Evolutionary conservation across 2,329 filamentous ascomycete genomes (phyloP), one percentile per base, ranked within the genome.

Genomic region (Beauveria medogensis): DNA sequence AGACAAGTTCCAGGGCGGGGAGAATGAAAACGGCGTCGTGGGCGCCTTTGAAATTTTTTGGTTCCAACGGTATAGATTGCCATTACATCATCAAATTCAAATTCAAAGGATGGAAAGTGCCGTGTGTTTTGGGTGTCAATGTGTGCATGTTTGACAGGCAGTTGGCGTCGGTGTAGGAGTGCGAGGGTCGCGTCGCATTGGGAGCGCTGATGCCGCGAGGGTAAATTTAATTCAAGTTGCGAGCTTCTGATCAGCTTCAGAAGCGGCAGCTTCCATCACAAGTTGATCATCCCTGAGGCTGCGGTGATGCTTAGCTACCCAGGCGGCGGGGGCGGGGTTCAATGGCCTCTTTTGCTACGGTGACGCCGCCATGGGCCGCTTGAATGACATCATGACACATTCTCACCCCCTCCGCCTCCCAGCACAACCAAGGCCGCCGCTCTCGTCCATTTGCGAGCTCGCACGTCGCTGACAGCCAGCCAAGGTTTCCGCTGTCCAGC

Each of bases 351-450:
- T 56, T 28, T 47, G 53, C 44, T 22, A 18, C 41, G 44, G 55
- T 57, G 55, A 58, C 55, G 55, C 20, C n/a, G 34, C 14, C 46
- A 43, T 30, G 34, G 34, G 55, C 28, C 22, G 34, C 55, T 51
- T 55, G 53, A 28, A 73, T 74, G 72, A 74, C 72, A 74, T 74
- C 72, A 74, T 70, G 61, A 61, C 65, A 65, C 69, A 70, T 69
- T 67, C 56, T 67, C 69, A 63, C 67, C 65, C 65, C 65, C 66
- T 63, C 41, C 41, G 46, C 59, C 59, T 63, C 43, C 44, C 16
- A 22, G 22, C 24, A 57, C 48, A 10, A 56, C 40, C 59, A 60
- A 55, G 52, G 52, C 40, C 30, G 34, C 43, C 18, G 34, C 37
- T 54, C 40, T 55, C 24, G 50, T 22, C 58, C 26, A 34, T 41